Conservation (phyloP, 202 grass and related monocot genomes). For the Schoenoplectus triqueter region DNA sequence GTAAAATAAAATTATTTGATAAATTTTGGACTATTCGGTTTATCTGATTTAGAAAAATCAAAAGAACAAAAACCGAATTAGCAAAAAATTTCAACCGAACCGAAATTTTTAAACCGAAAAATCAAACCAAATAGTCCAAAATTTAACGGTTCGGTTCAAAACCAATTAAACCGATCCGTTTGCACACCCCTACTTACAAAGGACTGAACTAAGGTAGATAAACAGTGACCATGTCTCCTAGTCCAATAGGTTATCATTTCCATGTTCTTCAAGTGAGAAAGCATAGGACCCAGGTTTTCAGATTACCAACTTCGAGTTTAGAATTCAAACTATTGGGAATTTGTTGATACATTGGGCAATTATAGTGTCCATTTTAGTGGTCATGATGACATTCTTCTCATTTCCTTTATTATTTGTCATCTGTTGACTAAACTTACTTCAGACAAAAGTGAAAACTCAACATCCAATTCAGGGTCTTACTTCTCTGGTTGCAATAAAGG, state of each 20-base stretch:
- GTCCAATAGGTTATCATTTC: slow-evolving; percentile 5
- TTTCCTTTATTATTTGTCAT: not conserved
- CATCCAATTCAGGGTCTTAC: not conserved
- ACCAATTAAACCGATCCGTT: too few relatives aligned
- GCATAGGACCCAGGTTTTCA: not conserved
- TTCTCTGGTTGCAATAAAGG: not conserved
- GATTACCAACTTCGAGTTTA: not conserved
- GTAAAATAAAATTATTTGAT: too few relatives aligned
- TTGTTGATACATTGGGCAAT: not conserved
- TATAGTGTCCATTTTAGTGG: not conserved
- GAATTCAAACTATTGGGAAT: not conserved
- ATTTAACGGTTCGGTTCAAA: too few relatives aligned
- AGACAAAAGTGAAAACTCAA: not conserved
- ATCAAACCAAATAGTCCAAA: too few relatives aligned
- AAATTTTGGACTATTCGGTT: too few relatives aligned
- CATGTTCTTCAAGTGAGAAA: not conserved
- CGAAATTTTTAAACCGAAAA: too few relatives aligned
- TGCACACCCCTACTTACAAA: too few relatives aligned
- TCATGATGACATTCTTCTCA: not conserved
- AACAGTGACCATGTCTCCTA: not conserved
- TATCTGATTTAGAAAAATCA: too few relatives aligned
- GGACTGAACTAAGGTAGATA: too few relatives aligned
- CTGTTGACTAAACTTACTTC: not conserved
- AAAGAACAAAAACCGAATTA: too few relatives aligned
- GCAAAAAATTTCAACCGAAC: too few relatives aligned